phyloP scores from a whole-genome alignment of 352 stramenopile genomes.

The Phytopythium ostracodes region DNA sequence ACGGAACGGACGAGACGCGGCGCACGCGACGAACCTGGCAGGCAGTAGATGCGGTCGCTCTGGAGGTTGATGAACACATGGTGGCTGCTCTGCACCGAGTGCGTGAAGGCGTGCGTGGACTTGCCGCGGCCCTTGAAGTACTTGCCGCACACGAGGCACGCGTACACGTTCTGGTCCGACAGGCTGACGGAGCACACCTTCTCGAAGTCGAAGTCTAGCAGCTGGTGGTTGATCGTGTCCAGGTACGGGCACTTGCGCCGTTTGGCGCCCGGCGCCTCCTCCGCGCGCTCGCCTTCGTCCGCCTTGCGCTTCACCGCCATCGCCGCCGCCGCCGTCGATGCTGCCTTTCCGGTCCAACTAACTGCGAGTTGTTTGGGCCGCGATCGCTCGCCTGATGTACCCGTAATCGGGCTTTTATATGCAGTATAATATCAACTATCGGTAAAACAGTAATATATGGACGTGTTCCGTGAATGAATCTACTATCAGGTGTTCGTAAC shows the following conservation, averaged over 20 bases:
- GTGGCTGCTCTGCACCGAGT: constrained; percentile 95
- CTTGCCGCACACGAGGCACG: constrained; percentile 98
- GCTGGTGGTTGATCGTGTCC: constrained; percentile 96
- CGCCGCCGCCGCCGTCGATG: too few relatives aligned
- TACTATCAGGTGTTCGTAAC: not conserved
- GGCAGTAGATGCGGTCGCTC: constrained; percentile 94
- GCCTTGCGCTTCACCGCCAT: constrained; percentile 47
- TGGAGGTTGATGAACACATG: constrained; percentile 98
- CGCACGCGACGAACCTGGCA: constrained; percentile 77
- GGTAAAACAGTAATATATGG: not conserved
- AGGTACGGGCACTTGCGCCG: constrained; percentile 97
- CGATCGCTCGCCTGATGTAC: not conserved
- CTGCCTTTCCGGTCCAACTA: not conserved
- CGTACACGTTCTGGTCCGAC: constrained; percentile 97
- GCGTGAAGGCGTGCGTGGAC: constrained; percentile 94
- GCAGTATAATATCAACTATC: too few relatives aligned
- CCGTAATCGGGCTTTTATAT: not conserved
- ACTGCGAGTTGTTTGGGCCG: not conserved
- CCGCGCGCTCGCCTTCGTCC: constrained; percentile 10
- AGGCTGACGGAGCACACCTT: constrained; percentile 96
- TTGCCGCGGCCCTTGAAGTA: constrained; percentile 96
- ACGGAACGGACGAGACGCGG: not conserved
- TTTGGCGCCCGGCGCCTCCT: constrained; percentile 27
- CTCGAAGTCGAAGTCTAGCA: constrained; percentile 99
- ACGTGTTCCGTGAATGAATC: not conserved